Base-by-base conservation (phyloP, 2,329 filamentous ascomycete genomes). In the Colletotrichum sublineola region DNA sequence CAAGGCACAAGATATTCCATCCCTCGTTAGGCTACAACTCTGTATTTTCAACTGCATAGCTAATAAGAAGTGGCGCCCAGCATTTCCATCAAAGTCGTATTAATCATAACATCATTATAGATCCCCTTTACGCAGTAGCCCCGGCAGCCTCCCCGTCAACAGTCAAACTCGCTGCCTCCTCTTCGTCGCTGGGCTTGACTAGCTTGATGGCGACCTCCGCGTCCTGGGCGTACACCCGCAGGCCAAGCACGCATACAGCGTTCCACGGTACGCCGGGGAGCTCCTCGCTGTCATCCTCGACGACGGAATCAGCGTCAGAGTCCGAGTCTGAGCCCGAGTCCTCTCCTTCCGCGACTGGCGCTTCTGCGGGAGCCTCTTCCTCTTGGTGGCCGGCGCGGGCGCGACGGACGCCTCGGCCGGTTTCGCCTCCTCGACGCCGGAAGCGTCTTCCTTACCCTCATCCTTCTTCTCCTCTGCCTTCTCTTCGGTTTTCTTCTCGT, bases 191-290 rank as follows among this genome's bases (percentile, higher is more conserved):
- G 36, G 79, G 78, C 69, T 81, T 79, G 11, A 79, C 80, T 9
- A 84, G 75, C 8, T 75, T 75, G 38, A 84, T 80, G 40, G 78
- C 78, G 44, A 83, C 77, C 7, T 77, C 77, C 1, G 79, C 68
- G 38, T 83, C 82, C 63, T 77, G 77, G 11, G 83, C 78, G 67
- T 84, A 84, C 12, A 84, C 82, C 9, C 81, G 76, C 15, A 84
- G 76, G 11, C 82, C 82, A 50, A 83, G 75, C 12, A 84, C 82
- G 63, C 81, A 83, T 33, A 84, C 81, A n/a, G 83, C 80, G 52
- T 84, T 84, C 83, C 82, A 84, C 1, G 80, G 80, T 12, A 77
- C 72, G 8, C 75, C 75, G 3, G 71, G 44, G 8, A 44, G 60
- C 8, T 67, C 71, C 5, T 75, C 68, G 24, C 76, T 74, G 1